These are phyloP conservation scores for Candida gigantensis DNA, from an alignment of 1,139 yeast species.

Conservation along the genomic window DNA sequence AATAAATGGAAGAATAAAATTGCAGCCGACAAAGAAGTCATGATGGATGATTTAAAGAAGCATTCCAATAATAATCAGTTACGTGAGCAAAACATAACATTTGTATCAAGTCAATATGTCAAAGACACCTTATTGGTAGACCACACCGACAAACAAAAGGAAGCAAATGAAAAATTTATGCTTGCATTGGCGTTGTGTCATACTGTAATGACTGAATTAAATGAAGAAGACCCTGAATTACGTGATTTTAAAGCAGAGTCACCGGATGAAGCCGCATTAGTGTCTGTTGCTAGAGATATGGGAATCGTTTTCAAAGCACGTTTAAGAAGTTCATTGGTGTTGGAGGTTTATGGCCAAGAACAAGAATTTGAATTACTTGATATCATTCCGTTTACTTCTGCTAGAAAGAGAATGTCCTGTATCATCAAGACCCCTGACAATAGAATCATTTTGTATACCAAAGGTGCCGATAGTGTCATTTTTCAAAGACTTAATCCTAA, in stretches of 20 bases:
- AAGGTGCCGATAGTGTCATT: conserved; percentile 95
- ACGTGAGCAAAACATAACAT: conserved; percentile 68
- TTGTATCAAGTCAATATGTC: conserved; percentile 66
- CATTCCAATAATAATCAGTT: conserved; percentile 58
- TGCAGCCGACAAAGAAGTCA: conserved; percentile 58
- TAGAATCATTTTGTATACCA: conserved; percentile 52
- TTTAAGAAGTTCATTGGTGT: conserved; percentile 66
- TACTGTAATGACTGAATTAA: conserved; percentile 79
- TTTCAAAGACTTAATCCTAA: conserved; percentile 63
- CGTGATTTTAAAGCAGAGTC: conserved; percentile 82
- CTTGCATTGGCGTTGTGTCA: conserved; percentile 87
- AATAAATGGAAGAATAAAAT: conserved; percentile 65
- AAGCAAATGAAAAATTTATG: conserved; percentile 77
- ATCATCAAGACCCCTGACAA: conserved; percentile 50
- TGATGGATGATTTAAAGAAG: conserved; percentile 57
- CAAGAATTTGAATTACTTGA: conserved; percentile 74
- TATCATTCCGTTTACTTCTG: conserved; percentile 81
- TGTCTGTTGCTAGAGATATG: conserved; percentile 87
- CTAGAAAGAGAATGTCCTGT: conserved; percentile 78
- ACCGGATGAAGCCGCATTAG: conserved; percentile 98
- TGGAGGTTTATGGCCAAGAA: conserved; percentile 74
- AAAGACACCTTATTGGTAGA: conserved; percentile 34
- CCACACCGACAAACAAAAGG: conserved; percentile 50
- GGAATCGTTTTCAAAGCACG: conserved; percentile 83
- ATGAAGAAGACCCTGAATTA: conserved; percentile 55